Conservation (phyloP, 2,329 filamentous ascomycete species). For the Sarocladium oryzae region DNA sequence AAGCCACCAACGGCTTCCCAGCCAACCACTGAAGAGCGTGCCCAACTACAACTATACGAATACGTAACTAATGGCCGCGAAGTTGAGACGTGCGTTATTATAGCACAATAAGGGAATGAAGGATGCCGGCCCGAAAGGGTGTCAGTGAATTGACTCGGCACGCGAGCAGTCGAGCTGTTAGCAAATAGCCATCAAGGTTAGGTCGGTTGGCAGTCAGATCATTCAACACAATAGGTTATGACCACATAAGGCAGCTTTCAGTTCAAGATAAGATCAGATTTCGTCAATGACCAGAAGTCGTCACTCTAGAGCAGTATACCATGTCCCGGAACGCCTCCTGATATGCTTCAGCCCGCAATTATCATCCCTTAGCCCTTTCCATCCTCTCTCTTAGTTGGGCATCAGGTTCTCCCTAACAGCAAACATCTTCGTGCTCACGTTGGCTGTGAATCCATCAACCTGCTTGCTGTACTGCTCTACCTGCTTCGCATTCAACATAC, state of each 20-base stretch:
- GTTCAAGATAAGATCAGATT: slow-evolving; percentile 3
- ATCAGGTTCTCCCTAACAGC: slow-evolving; percentile 70
- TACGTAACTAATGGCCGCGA: neutral
- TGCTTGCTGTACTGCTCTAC: slow-evolving; percentile 97
- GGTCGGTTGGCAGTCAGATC: no score
- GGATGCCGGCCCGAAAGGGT: no score
- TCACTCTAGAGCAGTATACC: slow-evolving; percentile 9
- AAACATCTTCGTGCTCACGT: slow-evolving; percentile 95
- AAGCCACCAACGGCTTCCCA: slow-evolving; percentile 4
- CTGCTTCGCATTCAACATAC: slow-evolving; percentile 90
- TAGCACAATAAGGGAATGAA: no score
- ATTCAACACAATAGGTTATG: no score
- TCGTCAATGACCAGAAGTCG: slow-evolving; percentile 8
- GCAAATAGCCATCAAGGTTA: no score
- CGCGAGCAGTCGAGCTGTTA: no score
- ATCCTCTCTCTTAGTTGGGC: slow-evolving; percentile 37
- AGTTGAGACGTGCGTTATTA: neutral
- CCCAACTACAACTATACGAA: slow-evolving; percentile 1
- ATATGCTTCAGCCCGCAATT: slow-evolving; percentile 9
- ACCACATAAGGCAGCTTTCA: neutral
- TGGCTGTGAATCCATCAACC: slow-evolving; percentile 91
- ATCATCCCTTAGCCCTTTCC: slow-evolving; percentile 16
- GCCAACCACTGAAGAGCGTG: slow-evolving; percentile 7
- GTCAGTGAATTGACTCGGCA: no score
- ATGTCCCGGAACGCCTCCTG: slow-evolving; percentile 10